Base-by-base conservation (phyloP, 2,329 filamentous ascomycete genomes). In the Chaetomiaceae sp. region DNA sequence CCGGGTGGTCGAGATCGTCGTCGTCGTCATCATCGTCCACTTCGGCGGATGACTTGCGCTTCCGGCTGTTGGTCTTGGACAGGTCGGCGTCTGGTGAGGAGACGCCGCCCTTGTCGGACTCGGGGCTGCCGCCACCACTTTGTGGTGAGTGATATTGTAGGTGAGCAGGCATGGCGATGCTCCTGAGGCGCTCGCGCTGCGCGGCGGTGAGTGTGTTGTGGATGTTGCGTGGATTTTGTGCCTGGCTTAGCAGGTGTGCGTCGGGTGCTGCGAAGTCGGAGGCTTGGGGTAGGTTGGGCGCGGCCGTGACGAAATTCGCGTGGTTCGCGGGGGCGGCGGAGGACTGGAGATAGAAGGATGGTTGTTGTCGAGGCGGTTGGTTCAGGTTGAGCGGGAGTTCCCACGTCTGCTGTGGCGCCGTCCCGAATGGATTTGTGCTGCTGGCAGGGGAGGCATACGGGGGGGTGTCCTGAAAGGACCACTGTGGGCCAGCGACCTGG, bases 21-120 rank as follows among this genome's bases (percentile, higher is more conserved):
- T 82, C 79, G n/a, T 81, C 78, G 3, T 81, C 74, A 19, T 82
- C 76, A 5, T 77, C 74, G 13, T 69, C 69, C 37, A 69, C 63
- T n/a, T 81, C 79, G 44, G 75, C 77, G 0, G 83, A 83, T 0
- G 82, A 80, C 70, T 89, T 90, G 59, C 86, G 79, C 70, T 89
- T 90, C 59, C 83, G 76, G 55, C 68, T 75, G 51, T 64, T 68
- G 12, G 66, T 61, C 56, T 73, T 74, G n/a, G 73, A 74, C 20
- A 75, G 62, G 23, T 69, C 67, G 20, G 65, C 68, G 54, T 81
- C 83, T n/a, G 84, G 83, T 2, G 84, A 87, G 10, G 82, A 83
- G 45, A 72, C 68, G 5, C 69, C 67, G 56, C 71, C 75, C 55
- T 68, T 66, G 21, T 74, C 74, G 10, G 81, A 84, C 55, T 77